These are phyloP conservation scores for Sophora flavescens DNA, from an alignment of 306 rosid species.

Conservation along the genomic window DNA sequence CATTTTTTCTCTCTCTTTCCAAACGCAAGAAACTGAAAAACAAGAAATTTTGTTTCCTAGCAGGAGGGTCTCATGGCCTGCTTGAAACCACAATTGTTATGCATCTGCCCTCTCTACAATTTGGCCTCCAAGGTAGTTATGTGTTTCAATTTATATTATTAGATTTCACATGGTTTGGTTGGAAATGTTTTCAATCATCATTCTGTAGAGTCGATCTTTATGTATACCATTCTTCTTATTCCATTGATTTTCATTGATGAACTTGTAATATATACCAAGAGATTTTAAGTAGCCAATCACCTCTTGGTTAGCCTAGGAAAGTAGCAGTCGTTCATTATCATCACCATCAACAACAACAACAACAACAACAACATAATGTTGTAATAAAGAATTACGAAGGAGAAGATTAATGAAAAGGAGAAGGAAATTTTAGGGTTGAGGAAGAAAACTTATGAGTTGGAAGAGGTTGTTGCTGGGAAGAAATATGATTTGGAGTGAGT, in stretches of 20 bases:
- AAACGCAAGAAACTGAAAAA: conserved; percentile 22
- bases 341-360: no score
- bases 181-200: conserved; percentile 18
- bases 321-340: background rate
- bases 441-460: no score
- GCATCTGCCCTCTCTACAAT: background rate
- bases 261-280: background rate
- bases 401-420: no score
- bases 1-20: conserved; percentile 35
- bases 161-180: background rate
- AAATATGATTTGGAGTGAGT: no score
- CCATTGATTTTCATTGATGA: conserved; percentile 2
- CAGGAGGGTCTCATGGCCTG: conserved; percentile 35
- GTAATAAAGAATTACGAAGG: background rate
- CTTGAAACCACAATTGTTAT: background rate
- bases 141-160: conserved; percentile 2
- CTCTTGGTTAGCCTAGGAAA: background rate
- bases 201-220: background rate
- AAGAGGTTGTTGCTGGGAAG: no score
- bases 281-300: conserved; percentile 12
- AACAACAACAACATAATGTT: no score
- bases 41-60: conserved; percentile 19
- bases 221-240: background rate
- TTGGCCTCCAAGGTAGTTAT: background rate
- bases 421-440: no score